These are phyloP conservation scores for Ormosia semicastrata DNA, from an alignment of 306 rosid genomes.

Conservation along the genomic window DNA sequence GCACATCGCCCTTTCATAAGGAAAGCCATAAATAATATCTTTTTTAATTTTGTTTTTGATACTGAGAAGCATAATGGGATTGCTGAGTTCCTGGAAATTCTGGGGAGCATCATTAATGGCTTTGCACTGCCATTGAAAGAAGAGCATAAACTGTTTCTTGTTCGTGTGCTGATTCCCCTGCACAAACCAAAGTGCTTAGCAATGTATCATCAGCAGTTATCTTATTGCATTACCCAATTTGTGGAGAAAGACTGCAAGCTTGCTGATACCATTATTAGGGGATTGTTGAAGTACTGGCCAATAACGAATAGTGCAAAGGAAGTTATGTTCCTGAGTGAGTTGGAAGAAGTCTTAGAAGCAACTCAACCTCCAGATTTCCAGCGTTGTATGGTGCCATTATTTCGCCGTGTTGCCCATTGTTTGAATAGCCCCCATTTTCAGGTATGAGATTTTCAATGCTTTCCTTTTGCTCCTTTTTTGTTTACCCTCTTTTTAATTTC, in stretches of 20 bases:
- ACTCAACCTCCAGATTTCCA: constrained; percentile 84
- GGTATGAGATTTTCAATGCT: constrained; percentile 40
- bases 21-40: constrained; percentile 60
- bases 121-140: constrained; percentile 73
- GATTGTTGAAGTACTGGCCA: constrained; percentile 89
- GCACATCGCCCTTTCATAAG: constrained; percentile 84
- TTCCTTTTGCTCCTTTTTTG: neutral
- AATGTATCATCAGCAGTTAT: constrained; percentile 75
- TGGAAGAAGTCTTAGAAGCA: constrained; percentile 82
- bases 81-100: constrained; percentile 72
- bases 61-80: constrained; percentile 45
- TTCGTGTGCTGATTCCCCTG: constrained; percentile 67
- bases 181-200: constrained; percentile 81
- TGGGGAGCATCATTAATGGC: constrained; percentile 83
- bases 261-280: constrained; percentile 81
- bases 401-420: constrained; percentile 62
- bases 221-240: constrained; percentile 73
- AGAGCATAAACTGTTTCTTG: constrained; percentile 77
- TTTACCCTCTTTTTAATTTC: neutral
- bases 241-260: constrained; percentile 91
- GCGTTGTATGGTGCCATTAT: constrained; percentile 79
- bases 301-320: constrained; percentile 83
- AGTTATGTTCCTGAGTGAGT: constrained; percentile 77
- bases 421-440: constrained; percentile 80
- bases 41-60: constrained; percentile 36